A percentile compares a stretch with the other conserved stretches of the same genome.
Evolutionary conservation across 768 basidiomycete species (phyloP).

Genomic region (Lactarius quietus): DNA sequence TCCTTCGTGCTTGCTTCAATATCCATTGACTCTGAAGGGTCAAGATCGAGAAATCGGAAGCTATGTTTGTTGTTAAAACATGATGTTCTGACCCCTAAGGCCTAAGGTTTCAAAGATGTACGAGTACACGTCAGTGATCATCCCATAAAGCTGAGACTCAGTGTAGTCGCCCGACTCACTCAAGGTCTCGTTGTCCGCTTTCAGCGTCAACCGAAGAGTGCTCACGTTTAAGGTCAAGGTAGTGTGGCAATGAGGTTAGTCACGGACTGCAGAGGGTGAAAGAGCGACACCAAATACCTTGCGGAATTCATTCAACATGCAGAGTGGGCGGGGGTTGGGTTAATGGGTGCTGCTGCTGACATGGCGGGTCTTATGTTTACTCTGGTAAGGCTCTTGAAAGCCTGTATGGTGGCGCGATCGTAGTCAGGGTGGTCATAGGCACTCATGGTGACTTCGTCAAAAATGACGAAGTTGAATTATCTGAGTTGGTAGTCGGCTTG

Average conservation of each 20-base stretch:
- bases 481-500: too few relatives aligned
- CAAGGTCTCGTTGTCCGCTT: slow-evolving; percentile 47
- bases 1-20: slow-evolving; percentile 48
- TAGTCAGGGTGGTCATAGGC: too few relatives aligned
- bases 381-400: too few relatives aligned
- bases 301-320: slow-evolving; percentile 81
- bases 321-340: too few relatives aligned
- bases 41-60: slow-evolving; percentile 72
- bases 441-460: too few relatives aligned
- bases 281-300: slow-evolving; percentile 39
- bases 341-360: too few relatives aligned
- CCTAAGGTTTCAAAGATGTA: slow-evolving; percentile 38
- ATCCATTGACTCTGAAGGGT: slow-evolving; percentile 54
- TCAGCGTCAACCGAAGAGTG: slow-evolving; percentile 46
- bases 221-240: slow-evolving; percentile 73
- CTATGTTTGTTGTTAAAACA: slow-evolving; percentile 35
- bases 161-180: slow-evolving; percentile 64
- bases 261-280: too few relatives aligned
- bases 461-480: too few relatives aligned
- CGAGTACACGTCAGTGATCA: slow-evolving; percentile 70
- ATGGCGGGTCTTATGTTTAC: too few relatives aligned
- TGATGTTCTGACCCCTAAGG: not conserved
- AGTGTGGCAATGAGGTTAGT: slow-evolving; percentile 37
- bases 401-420: too few relatives aligned
- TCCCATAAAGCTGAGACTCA: slow-evolving; percentile 55